Evolutionary conservation across 106 monocot species (phyloP).

Genomic region (Dioscorea alata): DNA sequence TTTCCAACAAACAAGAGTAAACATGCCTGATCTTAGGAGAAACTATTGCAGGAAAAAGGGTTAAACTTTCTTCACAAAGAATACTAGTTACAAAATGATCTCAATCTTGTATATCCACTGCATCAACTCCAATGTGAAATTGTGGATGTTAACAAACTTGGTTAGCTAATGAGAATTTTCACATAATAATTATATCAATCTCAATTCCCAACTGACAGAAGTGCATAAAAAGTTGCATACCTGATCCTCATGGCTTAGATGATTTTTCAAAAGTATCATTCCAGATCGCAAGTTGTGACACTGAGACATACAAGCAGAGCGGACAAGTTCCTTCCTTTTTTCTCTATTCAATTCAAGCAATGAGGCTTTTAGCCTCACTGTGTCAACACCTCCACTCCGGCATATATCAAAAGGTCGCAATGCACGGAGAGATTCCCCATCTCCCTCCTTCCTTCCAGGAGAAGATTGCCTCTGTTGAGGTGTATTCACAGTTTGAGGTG

Average conservation of each 20-base stretch:
- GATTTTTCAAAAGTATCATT: conserved; percentile 51
- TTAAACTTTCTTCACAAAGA: background rate
- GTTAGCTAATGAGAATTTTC: too few relatives aligned
- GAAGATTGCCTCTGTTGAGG: conserved; percentile 14
- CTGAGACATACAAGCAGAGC: conserved; percentile 1
- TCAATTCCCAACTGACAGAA: background rate
- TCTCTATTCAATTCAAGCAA: conserved; percentile 33
- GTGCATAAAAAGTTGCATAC: conserved; percentile 1
- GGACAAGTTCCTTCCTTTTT: conserved; percentile 20
- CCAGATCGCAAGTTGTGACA: conserved; percentile 29
- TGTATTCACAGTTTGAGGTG: background rate
- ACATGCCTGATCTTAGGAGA: too few relatives aligned
- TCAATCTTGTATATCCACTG: too few relatives aligned
- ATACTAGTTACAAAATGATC: background rate
- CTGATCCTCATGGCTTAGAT: conserved; percentile 35
- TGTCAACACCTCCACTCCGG: background rate
- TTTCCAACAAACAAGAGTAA: background rate
- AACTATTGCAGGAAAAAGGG: too few relatives aligned
- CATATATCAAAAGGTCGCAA: conserved; percentile 36
- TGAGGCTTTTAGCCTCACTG: conserved; percentile 16
- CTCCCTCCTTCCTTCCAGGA: background rate
- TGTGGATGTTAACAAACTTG: too few relatives aligned
- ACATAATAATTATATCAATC: background rate
- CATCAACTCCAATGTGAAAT: too few relatives aligned
- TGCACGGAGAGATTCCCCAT: conserved; percentile 9